Base-by-base conservation (phyloP, 306 rosid genomes). In the Cyamopsis tetragonoloba region DNA sequence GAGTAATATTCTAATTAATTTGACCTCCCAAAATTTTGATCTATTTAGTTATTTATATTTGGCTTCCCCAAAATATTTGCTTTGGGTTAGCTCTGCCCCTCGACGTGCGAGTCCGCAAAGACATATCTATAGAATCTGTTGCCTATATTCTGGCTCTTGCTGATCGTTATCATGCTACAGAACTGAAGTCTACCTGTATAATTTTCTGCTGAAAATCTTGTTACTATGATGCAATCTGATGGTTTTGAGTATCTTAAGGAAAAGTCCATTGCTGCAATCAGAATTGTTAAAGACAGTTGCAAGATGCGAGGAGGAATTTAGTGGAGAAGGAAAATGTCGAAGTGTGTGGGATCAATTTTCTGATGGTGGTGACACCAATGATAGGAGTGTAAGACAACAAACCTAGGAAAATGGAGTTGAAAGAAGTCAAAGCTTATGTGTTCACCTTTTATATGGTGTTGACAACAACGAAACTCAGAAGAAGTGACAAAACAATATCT, bases 61-160 rank as follows among this genome's bases (percentile, higher is more conserved):
- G n/a, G n/a, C n/a, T n/a, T n/a, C n/a, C n/a, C n/a, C n/a, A n/a
- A n/a, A n/a, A n/a, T n/a, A n/a, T n/a, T n/a, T n/a, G n/a, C n/a
- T n/a, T n/a, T n/a, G n/a, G n/a, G n/a, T n/a, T n/a, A n/a, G n/a
- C n/a, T n/a, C n/a, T n/a, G n/a, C n/a, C n/a, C n/a, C n/a, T n/a
- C n/a, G n/a, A n/a, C n/a, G 96, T 93, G 99, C 14, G 99, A 93
- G 78, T 93, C 50, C 90, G 99, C 85, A 88, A 87, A 83, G 95
- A 86, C 70, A 86, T 93, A 70, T 86, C 97, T 32, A 89, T 90
- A 30, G 87, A 88, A 68, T 90, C 97, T 46, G 97, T 93, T 70
- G 89, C 96, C 71, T 85, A 86, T 77, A 86, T 93, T 37, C 84
- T 90, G 62, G 95, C 95, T 72, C 87, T 93, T 76, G 99, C 99